These are phyloP conservation scores for Neurospora crassa DNA, from an alignment of 2,329 filamentous ascomycete genomes.

Conservation along the genomic window DNA sequence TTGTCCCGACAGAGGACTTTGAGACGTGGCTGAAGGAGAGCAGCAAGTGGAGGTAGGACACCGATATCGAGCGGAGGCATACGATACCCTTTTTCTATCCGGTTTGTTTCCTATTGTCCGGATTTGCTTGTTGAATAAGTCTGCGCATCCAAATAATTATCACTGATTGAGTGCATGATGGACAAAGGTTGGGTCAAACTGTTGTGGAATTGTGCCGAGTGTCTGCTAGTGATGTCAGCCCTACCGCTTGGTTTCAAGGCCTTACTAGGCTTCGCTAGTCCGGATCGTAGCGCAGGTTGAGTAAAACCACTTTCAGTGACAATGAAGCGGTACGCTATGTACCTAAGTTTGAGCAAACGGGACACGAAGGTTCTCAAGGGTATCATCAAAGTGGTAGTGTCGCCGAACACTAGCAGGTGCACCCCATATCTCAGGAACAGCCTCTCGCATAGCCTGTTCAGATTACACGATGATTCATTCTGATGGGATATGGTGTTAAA, in stretches of 20 bases:
- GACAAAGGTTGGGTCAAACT: background rate
- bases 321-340: background rate
- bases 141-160: background rate
- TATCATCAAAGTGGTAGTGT: background rate
- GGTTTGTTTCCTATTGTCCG: background rate
- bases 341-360: background rate
- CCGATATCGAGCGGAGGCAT: background rate
- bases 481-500: background rate
- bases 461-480: background rate
- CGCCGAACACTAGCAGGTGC: background rate
- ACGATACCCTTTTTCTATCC: background rate
- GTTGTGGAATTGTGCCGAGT: background rate
- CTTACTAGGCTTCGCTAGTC: too few species aligned
- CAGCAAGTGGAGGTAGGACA: slow-evolving; percentile 19
- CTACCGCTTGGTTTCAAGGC: background rate
- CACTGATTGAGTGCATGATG: background rate
- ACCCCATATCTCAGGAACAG: background rate
- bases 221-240: background rate
- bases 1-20: slow-evolving; percentile 26
- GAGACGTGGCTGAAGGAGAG: slow-evolving; percentile 29
- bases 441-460: background rate
- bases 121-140: background rate
- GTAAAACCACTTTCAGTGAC: too few species aligned
- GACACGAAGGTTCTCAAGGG: background rate
- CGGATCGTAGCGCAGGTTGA: too few species aligned